Percentiles rank a stretch among this genome's conserved stretches.
These are phyloP conservation scores for Neonectria sp. DNA, from an alignment of 2,329 filamentous ascomycete genomes.

Conservation along the genomic window DNA sequence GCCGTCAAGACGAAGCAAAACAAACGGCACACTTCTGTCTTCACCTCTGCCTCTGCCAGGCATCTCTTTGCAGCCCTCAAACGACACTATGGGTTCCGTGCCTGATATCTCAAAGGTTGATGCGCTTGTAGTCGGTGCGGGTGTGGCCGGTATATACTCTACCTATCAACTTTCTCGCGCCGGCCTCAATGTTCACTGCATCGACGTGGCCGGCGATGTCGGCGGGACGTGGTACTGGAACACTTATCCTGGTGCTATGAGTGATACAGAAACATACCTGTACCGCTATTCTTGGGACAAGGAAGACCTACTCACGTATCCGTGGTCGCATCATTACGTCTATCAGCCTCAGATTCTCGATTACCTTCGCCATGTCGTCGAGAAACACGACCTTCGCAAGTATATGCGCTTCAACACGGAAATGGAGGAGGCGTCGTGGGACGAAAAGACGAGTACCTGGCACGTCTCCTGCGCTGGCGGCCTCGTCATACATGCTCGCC, in stretches of 20 bases:
- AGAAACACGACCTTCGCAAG: constrained; percentile 44
- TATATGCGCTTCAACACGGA: constrained; percentile 58
- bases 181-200: constrained; percentile 22
- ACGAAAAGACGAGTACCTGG: constrained; percentile 50
- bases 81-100: not conserved
- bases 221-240: constrained; percentile 35
- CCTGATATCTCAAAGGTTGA: constrained; percentile 5
- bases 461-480: constrained; percentile 41
- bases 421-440: constrained; percentile 51
- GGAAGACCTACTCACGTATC: constrained; percentile 28
- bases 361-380: constrained; percentile 27
- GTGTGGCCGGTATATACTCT: constrained; percentile 25
- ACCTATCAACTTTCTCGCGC: constrained; percentile 12
- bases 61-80: not conserved
- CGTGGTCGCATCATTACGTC: constrained; percentile 28
- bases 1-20: too few species aligned
- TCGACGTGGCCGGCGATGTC: constrained; percentile 26
- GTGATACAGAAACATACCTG: constrained; percentile 28
- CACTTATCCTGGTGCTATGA: constrained; percentile 32
- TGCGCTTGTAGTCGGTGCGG: constrained; percentile 29
- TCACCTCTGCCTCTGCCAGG: too few species aligned
- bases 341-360: constrained; percentile 33
- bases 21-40: too few species aligned
- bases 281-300: constrained; percentile 34
- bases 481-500: not conserved